Evolutionary conservation across 2,329 filamentous ascomycete species (phyloP).

Genomic region (Hymenoscyphus occultus): DNA sequence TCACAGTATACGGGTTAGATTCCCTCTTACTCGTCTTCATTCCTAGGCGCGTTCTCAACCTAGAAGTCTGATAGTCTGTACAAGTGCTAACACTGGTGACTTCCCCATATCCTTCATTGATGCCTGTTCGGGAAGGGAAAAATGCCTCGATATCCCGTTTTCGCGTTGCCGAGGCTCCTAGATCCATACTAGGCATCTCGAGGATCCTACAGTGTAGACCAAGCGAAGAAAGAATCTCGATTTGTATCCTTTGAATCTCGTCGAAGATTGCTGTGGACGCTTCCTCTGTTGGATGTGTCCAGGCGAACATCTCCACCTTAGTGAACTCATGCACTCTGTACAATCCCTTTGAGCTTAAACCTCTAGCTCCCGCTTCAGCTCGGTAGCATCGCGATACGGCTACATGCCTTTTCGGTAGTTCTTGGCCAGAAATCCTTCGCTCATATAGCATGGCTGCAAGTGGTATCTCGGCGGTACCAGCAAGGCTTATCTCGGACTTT

Average conservation of each 20-base stretch:
- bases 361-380: constrained; percentile 87
- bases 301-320: constrained; percentile 96
- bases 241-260: constrained; percentile 85
- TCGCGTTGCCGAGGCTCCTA: constrained; percentile 81
- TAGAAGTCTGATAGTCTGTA: constrained; percentile 87
- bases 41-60: background rate
- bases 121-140: constrained; percentile 74
- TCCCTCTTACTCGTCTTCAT: constrained; percentile 42
- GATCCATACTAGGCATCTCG: constrained; percentile 85
- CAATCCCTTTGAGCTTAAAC: constrained; percentile 86
- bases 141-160: constrained; percentile 94
- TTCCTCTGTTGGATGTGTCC: constrained; percentile 62
- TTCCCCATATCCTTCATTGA: constrained; percentile 81
- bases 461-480: constrained; percentile 92
- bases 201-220: constrained; percentile 83
- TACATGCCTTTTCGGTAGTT: constrained; percentile 75
- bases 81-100: constrained; percentile 88
- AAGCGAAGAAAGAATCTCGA: constrained; percentile 73
- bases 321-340: constrained; percentile 99
- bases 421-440: constrained; percentile 58
- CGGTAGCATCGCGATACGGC: constrained; percentile 91
- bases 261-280: constrained; percentile 63
- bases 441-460: constrained; percentile 87
- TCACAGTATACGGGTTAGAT: constrained; percentile 83
- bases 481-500: constrained; percentile 70